Conservation (phyloP, 2,329 filamentous ascomycete genomes). For the Verticillium nubilum region DNA sequence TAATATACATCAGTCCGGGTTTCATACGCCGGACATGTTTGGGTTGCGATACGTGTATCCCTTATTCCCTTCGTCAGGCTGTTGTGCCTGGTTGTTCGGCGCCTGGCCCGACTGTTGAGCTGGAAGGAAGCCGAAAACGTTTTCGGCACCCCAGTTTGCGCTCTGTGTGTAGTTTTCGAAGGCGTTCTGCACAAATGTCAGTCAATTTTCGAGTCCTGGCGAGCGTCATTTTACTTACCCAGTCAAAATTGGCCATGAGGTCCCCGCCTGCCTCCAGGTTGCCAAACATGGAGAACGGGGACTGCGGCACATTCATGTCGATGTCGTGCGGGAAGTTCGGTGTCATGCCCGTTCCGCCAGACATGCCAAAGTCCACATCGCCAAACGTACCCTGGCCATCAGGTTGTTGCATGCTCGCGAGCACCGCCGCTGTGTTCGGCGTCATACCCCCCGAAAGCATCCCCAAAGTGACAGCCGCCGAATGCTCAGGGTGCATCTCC, state of each 20-base stretch:
- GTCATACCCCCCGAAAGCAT: conserved; percentile 34
- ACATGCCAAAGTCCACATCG: conserved; percentile 36
- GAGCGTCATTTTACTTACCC: conserved; percentile 36
- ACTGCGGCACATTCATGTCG: conserved; percentile 28
- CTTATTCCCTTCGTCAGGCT: background rate
- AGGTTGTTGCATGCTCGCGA: conserved; percentile 28
- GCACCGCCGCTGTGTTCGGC: conserved; percentile 20
- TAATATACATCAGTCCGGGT: background rate
- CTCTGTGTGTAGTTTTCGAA: conserved; percentile 53
- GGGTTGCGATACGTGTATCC: background rate
- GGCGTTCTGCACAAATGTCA: conserved; percentile 36
- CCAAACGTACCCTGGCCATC: conserved; percentile 30
- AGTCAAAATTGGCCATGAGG: conserved; percentile 49
- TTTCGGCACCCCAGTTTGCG: conserved; percentile 47
- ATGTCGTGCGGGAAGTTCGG: conserved; percentile 31
- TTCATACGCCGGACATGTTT: background rate
- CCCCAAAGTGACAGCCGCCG: conserved; percentile 34
- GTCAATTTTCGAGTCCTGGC: conserved; percentile 4
- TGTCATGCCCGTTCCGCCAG: conserved; percentile 24
- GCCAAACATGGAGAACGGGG: conserved; percentile 49
- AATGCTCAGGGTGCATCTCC: conserved; percentile 29
- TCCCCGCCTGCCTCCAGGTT: conserved; percentile 29
- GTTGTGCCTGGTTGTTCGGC: background rate
- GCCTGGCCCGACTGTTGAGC: background rate
- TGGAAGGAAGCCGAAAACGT: conserved; percentile 38